Conservation (phyloP, 108 stramenopile species). For the Fistulifera solaris region DNA sequence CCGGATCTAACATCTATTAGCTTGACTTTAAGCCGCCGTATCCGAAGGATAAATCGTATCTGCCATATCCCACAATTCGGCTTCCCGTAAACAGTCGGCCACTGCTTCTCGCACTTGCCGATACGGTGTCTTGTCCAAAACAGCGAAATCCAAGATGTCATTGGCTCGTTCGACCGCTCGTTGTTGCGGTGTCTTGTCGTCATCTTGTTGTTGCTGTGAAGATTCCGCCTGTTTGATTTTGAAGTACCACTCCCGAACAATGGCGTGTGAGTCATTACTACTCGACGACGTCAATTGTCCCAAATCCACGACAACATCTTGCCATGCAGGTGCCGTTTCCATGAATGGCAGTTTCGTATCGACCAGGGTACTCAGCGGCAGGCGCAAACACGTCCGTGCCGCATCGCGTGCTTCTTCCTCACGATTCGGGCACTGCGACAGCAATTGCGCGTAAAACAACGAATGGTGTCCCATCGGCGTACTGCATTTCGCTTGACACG, state of each 20-base stretch:
- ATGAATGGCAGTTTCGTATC: no score
- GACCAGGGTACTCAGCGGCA: constrained; percentile 64
- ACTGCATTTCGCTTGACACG: constrained; percentile 54
- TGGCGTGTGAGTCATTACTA: constrained; percentile 46
- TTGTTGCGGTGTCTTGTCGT: constrained; percentile 53
- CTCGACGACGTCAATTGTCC: constrained; percentile 46
- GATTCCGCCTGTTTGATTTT: constrained; percentile 53
- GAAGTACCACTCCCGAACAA: constrained; percentile 58
- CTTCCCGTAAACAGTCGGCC: constrained; percentile 46
- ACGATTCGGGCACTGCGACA: constrained; percentile 40
- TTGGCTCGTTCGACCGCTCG: constrained; percentile 63
- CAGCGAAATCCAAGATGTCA: constrained; percentile 52
- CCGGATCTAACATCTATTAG: no score
- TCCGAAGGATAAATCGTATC: no score
- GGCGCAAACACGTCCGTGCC: constrained; percentile 61
- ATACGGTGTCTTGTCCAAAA: constrained; percentile 49
- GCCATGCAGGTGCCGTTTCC: no score
- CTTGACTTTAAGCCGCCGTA: no score
- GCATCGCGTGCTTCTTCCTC: constrained; percentile 70
- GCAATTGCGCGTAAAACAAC: constrained; percentile 57
- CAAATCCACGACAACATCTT: constrained; percentile 34
- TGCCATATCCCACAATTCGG: constrained; percentile 59
- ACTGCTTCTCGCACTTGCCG: constrained; percentile 40
- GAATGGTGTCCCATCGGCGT: constrained; percentile 70
- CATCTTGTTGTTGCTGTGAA: constrained; percentile 3